phyloP scores from a whole-genome alignment of 179 eudicot species.

The Carnegiea gigantea region DNA sequence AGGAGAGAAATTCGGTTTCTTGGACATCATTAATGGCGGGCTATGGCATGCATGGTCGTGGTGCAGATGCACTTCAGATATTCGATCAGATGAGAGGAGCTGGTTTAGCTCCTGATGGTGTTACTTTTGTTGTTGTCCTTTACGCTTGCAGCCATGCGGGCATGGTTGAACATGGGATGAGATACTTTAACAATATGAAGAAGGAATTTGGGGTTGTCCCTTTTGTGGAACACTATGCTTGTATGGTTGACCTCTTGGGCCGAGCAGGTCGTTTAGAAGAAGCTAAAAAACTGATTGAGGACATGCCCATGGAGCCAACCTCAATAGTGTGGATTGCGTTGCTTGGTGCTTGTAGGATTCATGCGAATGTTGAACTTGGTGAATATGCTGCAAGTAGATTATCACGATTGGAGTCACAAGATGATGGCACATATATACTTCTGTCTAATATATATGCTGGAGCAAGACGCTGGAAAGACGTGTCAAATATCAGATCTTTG shows the following conservation, averaged over 20 bases:
- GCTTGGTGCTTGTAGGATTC: slow-evolving; percentile 64
- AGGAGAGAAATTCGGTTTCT: slow-evolving; percentile 55
- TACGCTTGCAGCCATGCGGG: slow-evolving; percentile 85
- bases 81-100: slow-evolving; percentile 55
- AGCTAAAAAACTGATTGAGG: slow-evolving; percentile 52
- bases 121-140: slow-evolving; percentile 64
- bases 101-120: slow-evolving; percentile 51
- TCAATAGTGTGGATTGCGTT: slow-evolving; percentile 64
- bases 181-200: slow-evolving; percentile 54
- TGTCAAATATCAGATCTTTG: slow-evolving; percentile 48
- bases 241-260: slow-evolving; percentile 76
- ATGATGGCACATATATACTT: slow-evolving; percentile 69
- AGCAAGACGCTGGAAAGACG: slow-evolving; percentile 75
- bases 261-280: slow-evolving; percentile 68
- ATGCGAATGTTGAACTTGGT: slow-evolving; percentile 61
- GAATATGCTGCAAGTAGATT: slow-evolving; percentile 56
- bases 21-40: slow-evolving; percentile 80
- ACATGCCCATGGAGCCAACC: slow-evolving; percentile 73
- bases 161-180: slow-evolving; percentile 53
- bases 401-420: slow-evolving; percentile 47
- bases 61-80: slow-evolving; percentile 56
- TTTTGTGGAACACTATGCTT: slow-evolving; percentile 65
- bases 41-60: slow-evolving; percentile 78
- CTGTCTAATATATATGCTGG: slow-evolving; percentile 68
- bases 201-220: slow-evolving; percentile 58